Percentiles rank a stretch among this genome's conserved stretches.
These are phyloP conservation scores for Tulasnella sp. DNA, from an alignment of 768 basidiomycete species.

Conservation along the genomic window DNA sequence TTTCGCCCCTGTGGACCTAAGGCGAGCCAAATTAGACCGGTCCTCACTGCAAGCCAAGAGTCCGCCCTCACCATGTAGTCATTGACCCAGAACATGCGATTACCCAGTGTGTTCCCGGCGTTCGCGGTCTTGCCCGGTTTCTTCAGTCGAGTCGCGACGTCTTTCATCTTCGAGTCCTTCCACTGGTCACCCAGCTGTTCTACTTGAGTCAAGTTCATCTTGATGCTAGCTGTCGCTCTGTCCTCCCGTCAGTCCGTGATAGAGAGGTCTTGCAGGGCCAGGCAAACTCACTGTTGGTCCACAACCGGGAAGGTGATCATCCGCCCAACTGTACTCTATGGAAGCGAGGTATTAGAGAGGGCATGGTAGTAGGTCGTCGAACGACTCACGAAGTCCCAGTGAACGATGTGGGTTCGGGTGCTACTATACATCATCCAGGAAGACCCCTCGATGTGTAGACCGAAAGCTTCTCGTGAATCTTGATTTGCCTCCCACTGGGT, in stretches of 20 bases:
- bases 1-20: slow-evolving; percentile 58
- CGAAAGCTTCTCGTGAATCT: slow-evolving; percentile 46
- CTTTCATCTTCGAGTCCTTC: slow-evolving; percentile 43
- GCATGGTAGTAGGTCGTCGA: neutral
- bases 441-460: slow-evolving; percentile 53
- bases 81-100: slow-evolving; percentile 60
- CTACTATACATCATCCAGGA: slow-evolving; percentile 70
- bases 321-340: slow-evolving; percentile 57
- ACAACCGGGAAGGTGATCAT: slow-evolving; percentile 63
- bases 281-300: slow-evolving; percentile 41
- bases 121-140: slow-evolving; percentile 45
- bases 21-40: neutral
- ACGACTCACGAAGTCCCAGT: slow-evolving; percentile 66
- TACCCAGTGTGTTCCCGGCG: slow-evolving; percentile 52
- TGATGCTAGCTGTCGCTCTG: slow-evolving; percentile 56
- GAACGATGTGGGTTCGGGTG: slow-evolving; percentile 50
- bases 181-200: slow-evolving; percentile 50
- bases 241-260: slow-evolving; percentile 26
- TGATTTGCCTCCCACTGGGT: slow-evolving; percentile 52
- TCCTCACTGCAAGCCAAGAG: neutral
- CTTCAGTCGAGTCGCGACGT: slow-evolving; percentile 36
- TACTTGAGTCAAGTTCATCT: slow-evolving; percentile 54
- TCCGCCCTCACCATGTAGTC: slow-evolving; percentile 59
- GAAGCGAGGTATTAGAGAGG: neutral
- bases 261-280: neutral